These are phyloP conservation scores for Tuber aestivum DNA, from an alignment of 495 filamentous ascomycete genomes.

Conservation along the genomic window DNA sequence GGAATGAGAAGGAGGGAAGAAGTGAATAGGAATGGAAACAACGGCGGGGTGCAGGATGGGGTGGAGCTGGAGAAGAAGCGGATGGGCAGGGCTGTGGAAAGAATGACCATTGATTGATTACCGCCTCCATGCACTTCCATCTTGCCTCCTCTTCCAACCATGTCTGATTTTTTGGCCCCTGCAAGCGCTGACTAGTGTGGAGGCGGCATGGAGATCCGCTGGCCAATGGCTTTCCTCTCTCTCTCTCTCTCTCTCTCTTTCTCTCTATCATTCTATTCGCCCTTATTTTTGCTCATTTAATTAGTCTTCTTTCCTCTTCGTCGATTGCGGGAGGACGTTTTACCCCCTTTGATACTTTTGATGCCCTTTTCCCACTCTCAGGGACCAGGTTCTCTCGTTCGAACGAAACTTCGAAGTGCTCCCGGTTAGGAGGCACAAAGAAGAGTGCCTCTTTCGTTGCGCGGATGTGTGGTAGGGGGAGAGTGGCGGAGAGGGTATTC, in stretches of 20 bases:
- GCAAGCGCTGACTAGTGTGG: background rate
- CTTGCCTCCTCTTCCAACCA: background rate
- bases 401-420: background rate
- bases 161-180: background rate
- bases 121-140: background rate
- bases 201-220: background rate
- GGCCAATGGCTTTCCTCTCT: background rate
- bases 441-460: background rate
- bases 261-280: background rate
- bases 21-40: conserved; percentile 23
- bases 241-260: background rate
- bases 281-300: background rate
- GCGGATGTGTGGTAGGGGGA: background rate
- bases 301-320: background rate
- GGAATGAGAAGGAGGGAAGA: conserved; percentile 33
- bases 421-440: background rate
- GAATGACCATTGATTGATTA: conserved; percentile 30
- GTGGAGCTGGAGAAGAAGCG: conserved; percentile 15
- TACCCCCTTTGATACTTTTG: background rate
- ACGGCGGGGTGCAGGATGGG: background rate
- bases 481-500: background rate
- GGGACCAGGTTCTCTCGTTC: background rate
- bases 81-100: conserved; percentile 36
- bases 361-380: background rate
- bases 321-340: background rate